These are phyloP conservation scores for Solanum bulbocastanum DNA, from an alignment of 257 asterid genomes.

Conservation along the genomic window DNA sequence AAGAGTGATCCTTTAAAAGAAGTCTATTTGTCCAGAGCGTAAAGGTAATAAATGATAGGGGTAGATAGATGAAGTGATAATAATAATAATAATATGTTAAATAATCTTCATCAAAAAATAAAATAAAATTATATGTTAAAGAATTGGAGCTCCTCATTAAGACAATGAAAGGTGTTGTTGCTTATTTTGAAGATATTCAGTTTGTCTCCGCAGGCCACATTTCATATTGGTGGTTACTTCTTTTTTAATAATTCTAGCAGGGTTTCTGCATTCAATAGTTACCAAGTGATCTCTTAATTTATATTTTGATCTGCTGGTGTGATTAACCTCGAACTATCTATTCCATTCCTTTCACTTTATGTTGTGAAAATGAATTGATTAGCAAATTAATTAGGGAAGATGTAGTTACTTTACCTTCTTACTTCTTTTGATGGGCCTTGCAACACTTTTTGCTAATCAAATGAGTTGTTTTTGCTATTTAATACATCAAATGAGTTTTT, in stretches of 20 bases:
- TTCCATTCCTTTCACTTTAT: neutral
- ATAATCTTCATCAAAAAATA: neutral
- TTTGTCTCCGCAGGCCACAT: neutral
- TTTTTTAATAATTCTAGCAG: neutral
- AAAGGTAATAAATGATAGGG: neutral
- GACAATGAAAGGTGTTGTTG: neutral
- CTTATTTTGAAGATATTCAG: neutral
- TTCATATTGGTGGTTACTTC: neutral
- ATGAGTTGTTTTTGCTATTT: neutral
- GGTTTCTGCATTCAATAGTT: neutral
- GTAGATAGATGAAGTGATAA: neutral
- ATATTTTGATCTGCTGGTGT: neutral
- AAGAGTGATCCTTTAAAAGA: neutral
- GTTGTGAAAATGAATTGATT: neutral
- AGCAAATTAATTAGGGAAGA: neutral
- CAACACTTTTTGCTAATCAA: neutral
- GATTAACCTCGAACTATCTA: neutral
- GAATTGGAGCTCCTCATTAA: neutral
- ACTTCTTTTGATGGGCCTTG: neutral
- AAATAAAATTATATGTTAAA: neutral
- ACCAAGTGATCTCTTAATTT: neutral
- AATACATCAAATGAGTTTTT: neutral
- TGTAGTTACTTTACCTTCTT: neutral
- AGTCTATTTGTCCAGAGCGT: neutral
- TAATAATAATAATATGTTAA: neutral